A percentile compares a stretch with the other conserved stretches of the same genome.
These are phyloP conservation scores for Cordyceps militaris DNA, from an alignment of 2,329 filamentous ascomycete genomes.

Conservation along the genomic window DNA sequence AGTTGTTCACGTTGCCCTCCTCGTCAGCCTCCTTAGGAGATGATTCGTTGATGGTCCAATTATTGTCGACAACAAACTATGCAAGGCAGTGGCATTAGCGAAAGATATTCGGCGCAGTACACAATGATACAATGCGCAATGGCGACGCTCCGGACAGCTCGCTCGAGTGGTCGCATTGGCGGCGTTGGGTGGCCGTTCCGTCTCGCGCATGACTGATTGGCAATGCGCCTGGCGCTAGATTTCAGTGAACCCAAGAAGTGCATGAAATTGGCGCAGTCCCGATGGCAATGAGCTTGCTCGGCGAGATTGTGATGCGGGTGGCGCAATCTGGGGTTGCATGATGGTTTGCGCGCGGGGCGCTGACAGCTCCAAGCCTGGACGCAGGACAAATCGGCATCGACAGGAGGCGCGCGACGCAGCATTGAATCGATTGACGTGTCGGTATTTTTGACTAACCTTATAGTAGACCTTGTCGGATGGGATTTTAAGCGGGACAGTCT, in stretches of 20 bases:
- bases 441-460: conserved; percentile 61
- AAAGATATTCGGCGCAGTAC: background rate
- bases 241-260: background rate
- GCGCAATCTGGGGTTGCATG: background rate
- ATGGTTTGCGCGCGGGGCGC: background rate
- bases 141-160: background rate
- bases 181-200: background rate
- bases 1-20: conserved; percentile 86
- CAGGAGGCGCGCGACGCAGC: background rate
- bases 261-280: background rate
- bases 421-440: background rate
- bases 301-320: background rate
- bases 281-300: background rate
- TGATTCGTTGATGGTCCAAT: conserved; percentile 77
- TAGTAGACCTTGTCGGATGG: conserved; percentile 72
- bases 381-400: background rate
- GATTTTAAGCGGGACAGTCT: conserved; percentile 67
- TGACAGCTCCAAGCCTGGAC: background rate
- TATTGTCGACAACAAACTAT: conserved; percentile 91
- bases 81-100: conserved; percentile 4
- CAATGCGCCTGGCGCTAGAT: background rate
- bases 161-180: background rate
- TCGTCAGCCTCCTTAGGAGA: conserved; percentile 77
- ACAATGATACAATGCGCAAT: background rate
- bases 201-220: background rate